Base-by-base conservation (phyloP, 345 rosid genomes). In the Populus tremula region DNA sequence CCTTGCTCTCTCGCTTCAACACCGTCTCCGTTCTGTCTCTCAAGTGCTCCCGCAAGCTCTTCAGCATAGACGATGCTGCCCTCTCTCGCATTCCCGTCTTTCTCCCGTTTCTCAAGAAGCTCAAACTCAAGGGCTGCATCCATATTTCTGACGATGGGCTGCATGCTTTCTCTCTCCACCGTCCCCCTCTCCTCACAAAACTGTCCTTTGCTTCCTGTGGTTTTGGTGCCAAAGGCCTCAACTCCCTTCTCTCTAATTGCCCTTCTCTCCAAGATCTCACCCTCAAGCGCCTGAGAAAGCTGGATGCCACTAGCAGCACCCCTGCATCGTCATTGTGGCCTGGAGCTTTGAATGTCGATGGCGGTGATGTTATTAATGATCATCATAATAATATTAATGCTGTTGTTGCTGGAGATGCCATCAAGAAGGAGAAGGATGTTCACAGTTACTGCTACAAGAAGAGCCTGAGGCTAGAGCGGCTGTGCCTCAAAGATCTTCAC, bases 41-140 rank as follows among this genome's bases (percentile, higher is more conserved):
- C 36, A 87, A 82, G 81, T 84, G 88, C 82, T 84, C 87, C 62
- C 83, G 90, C 41, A 87, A 84, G 81, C 80, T 77, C 61, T 71
- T 68, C 39, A 84, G 87, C 81, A 70, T 87, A 41, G 83, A 69
- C 53, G 84, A 87, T 62, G 35, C 62, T 5, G 62, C 82, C 10
- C 75, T 85, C 31, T 63, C 80, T 33, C 61, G 38, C 56, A 80
- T 87, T 43, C 79, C 86, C 10, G 4, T 74, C 20, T 31, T 76
- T 6, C 85, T 82, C 39, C 70, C 65, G 56, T 80, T 75, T 23
- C 82, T 87, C 36, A 80, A 71, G 78, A 84, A 81, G 75, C 87
- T 87, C 50, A 87, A 85, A 61, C 82, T 87, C 76, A 84, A 85
- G 62, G 87, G 87, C 70, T 87, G 87, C 75, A 56, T 75, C 59